Base-by-base conservation (phyloP, 495 filamentous ascomycete species). In the Saxophila tyrrhenica region DNA sequence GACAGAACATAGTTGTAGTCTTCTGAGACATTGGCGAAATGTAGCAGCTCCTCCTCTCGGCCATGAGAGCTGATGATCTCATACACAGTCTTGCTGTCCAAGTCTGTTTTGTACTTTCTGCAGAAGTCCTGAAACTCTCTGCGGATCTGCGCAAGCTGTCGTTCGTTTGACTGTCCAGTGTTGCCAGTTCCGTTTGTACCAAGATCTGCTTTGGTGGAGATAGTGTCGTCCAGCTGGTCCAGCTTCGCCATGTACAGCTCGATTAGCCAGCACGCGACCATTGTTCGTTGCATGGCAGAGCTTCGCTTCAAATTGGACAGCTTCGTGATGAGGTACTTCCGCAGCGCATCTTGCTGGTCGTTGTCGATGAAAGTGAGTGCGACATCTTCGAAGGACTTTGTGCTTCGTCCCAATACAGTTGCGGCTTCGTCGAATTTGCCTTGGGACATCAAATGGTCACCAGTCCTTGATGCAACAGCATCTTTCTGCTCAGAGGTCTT, bases 231-330 rank as follows among this genome's bases (percentile, higher is more conserved):
- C 0, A 98, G 80, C 2, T 84, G 83, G 62, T 97, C 96, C 25
- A 97, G 75, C 69, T 95, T 96, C 2, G 88, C 85, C 92, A 98
- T 98, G 68, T 92, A 97, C 7, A 95, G 75, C 60, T 98, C 92
- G 17, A 95, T 75, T 48, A 98, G 79, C 92, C 92, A 98, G 62
- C 83, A 89, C 22, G 92, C 85, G 52, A 96, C 83, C 90, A 98
- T 94, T 32, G 85, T 82, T 50, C 92, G 72, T 69, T 98, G 92
- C 94, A 96, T 98, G 20, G 83, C 70, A 8, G 79, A 81, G 16
- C 83, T 76, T 67, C 89, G 94, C 69, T 88, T 95, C 64, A 89
- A 82, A 21, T 75, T 85, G 17, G 78, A 73, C 17, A 98, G 73
- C 69, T 95, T 95, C 0, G 86, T 85, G 20, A 90, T 62, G 10